Conservation (phyloP, 2,329 filamentous ascomycete genomes). For the Paecilomyces formosus region DNA sequence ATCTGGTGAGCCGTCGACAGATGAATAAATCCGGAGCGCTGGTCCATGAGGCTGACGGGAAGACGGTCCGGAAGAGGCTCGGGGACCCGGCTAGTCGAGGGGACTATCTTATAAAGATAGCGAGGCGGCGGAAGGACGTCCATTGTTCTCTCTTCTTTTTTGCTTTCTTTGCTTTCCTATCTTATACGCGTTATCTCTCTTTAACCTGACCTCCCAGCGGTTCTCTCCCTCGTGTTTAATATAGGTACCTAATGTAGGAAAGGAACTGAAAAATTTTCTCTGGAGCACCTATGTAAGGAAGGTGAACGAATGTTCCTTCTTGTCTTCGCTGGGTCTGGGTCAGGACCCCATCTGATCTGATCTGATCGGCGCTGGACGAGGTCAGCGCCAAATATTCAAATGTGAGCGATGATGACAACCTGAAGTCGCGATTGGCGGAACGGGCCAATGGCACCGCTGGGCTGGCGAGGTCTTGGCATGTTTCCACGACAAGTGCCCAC, state of each 20-base stretch:
- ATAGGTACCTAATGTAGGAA: neutral
- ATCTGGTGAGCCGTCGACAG: slow-evolving; percentile 31
- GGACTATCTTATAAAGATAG: slow-evolving; percentile 33
- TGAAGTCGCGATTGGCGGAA: neutral
- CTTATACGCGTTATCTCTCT: neutral
- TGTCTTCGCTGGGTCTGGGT: neutral
- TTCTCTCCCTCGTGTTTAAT: neutral
- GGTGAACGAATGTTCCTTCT: neutral
- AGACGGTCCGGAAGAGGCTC: slow-evolving; percentile 29
- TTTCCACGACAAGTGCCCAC: neutral
- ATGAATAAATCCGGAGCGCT: slow-evolving; percentile 30
- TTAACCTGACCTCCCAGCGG: neutral
- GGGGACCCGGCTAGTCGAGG: slow-evolving; percentile 25
- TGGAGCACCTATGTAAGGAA: neutral
- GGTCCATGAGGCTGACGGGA: slow-evolving; percentile 29
- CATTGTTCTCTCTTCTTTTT: slow-evolving; percentile 2
- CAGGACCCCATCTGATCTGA: neutral
- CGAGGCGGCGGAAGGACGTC: slow-evolving; percentile 18
- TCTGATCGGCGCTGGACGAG: neutral
- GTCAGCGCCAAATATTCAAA: neutral
- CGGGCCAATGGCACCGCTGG: neutral
- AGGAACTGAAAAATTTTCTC: neutral
- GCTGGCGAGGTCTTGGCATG: neutral
- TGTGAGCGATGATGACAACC: neutral
- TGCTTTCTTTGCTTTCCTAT: neutral